These are phyloP conservation scores for Osmanthus fragrans DNA, from an alignment of 257 asterid species.

Conservation along the genomic window DNA sequence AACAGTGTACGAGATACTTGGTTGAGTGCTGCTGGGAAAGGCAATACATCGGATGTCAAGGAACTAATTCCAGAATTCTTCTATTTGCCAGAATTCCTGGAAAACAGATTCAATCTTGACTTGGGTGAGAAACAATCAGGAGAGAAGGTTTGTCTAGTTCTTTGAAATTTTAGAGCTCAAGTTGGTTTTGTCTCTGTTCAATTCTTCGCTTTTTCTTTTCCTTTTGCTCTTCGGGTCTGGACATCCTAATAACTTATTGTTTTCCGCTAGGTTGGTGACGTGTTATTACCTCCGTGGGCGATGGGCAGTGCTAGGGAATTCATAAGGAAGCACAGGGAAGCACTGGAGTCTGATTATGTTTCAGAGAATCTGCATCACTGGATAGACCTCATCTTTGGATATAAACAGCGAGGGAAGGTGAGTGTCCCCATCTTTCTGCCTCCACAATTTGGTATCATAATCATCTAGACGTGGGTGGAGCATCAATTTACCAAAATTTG, in stretches of 20 bases:
- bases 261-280: conserved; percentile 81
- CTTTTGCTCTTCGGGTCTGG: background rate
- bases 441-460: conserved; percentile 8
- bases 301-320: conserved; percentile 91
- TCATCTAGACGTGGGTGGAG: background rate
- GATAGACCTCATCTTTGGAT: conserved; percentile 98
- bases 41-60: conserved; percentile 98
- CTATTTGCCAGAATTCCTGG: conserved; percentile 93
- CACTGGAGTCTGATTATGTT: conserved; percentile 96
- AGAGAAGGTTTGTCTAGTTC: conserved; percentile 72
- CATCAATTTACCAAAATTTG: background rate
- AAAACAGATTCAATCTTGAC: conserved; percentile 84
- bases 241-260: conserved; percentile 29
- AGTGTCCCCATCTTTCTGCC: conserved; percentile 21
- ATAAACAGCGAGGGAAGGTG: conserved; percentile 97
- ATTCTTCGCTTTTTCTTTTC: background rate
- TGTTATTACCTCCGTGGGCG: conserved; percentile 95
- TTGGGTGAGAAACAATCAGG: conserved; percentile 99
- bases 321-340: conserved; percentile 91
- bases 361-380: conserved; percentile 97
- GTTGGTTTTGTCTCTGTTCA: background rate
- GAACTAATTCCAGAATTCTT: conserved; percentile 97
- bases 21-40: conserved; percentile 98
- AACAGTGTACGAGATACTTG: conserved; percentile 91
- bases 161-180: background rate